Base-by-base conservation (phyloP, 1,284 basidiomycete species). In the Ceratobasidium papillatum region DNA sequence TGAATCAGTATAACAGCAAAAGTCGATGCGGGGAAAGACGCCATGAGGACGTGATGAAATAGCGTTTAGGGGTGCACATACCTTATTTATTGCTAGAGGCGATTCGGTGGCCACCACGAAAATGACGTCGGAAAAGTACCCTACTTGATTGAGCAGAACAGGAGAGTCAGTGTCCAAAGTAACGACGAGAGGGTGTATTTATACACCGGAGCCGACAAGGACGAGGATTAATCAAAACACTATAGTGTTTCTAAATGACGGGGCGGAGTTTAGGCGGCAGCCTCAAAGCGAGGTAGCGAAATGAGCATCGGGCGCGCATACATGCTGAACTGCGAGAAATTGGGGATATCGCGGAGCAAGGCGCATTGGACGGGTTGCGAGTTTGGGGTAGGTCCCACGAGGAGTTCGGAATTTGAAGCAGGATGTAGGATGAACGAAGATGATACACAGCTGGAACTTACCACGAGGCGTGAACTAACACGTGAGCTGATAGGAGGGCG, bases 381-480 rank as follows among this genome's bases (percentile, higher is more conserved):
- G 69, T 61, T 72, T 72, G 58, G 69, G 69, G 69, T 72, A 43
- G 52, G 58, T 72, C 62, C 58, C 58, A 72, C 43, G 69, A 59
- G 68, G 51, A 34, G 61, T 63, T 43, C 68, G 54, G 68, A 71
- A 71, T 71, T 71, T 71, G 54, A 71, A 71, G 68, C 68, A 71
- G 56, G 51, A 68, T 47, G 54, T 34, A 36, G 64, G 47, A 69
- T 71, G 52, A 14, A 32, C 52, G 30, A 51, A 72, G 56, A 30
- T 72, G 69, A 72, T 63, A 63, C 69, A 71, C 58, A 62, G 30
- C 47, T 17, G 69, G 52, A 38, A 58, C 69, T 62, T 72, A 72
- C 69, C 58, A 72, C 69, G 69, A 72, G 69, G 69, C 69, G 25
- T 14, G 11, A 5, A 38, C 45, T 22, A 47, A 72, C 69, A 72